Evolutionary conservation across 2,329 filamentous ascomycete species (phyloP), one percentile per base, ranked within the genome.

Genomic region (Aureobasidium musti): DNA sequence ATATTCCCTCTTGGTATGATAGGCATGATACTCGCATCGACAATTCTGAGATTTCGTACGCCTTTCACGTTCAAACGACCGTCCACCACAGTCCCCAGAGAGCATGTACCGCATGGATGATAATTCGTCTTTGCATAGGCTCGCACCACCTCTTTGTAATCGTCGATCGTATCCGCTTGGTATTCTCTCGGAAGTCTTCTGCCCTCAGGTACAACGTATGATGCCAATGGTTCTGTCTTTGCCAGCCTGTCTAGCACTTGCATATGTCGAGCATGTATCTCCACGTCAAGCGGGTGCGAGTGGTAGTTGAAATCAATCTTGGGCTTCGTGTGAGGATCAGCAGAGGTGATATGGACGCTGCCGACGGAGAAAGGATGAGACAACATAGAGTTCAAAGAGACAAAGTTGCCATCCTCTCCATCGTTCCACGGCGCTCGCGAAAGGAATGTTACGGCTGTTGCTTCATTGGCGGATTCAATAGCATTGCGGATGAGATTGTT

Each of bases 21-120:
- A 6, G 79, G 79, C 26, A 80, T 75, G n/a, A 81, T 70, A 21
- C 77, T 74, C 5, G 77, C 78, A 71, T 82, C 79, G 3, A 80
- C 78, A 28, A 81, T 74, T 50, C 79, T 75, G 52, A 81, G 67
- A 64, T 79, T 78, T 39, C 69, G 49, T 1, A 70, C 67, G 1
- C 73, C 73, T 47, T 72, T 70, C 7, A 75, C 73, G 23, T 64
- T 61, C 37, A 73, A 63, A 26, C 67, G 68, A 21, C 53, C 37
- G 66, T 73, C 71, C 6, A 75, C 71, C 1, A 76, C 73, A 7
- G 69, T 71, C 19, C 70, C 70, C 67, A 73, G 76, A 0, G 78
- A 73, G 54, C 78, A 80, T 0, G 78, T 81, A 1, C 79, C 80
- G 21, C 73, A 74, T 17, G 77, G 75, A 69, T 81, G 79, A 71